Base-by-base conservation (phyloP, 208 protist genomes). In the Leishmania martiniquensis region DNA sequence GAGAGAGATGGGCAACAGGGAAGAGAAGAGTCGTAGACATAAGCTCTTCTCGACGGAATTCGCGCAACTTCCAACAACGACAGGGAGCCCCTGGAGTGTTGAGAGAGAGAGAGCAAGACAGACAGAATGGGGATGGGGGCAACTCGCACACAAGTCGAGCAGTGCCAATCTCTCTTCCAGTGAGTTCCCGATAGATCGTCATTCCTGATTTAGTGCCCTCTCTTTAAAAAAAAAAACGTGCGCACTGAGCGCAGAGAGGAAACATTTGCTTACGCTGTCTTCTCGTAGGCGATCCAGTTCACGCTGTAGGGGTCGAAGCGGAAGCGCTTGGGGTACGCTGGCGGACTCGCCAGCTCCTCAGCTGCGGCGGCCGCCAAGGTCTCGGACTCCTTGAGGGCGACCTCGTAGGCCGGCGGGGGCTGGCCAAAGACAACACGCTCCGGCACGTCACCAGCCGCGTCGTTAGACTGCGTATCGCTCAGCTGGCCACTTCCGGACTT, bases 221-320 rank as follows among this genome's bases (percentile, higher is more conserved):
- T 60, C 32, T 15, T 37, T 72, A 37, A 62, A 29, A 17, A 37
- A 62, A 29, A 17, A 63, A 29, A 37, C 29, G 15, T 37, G 32
- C 37, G 37, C 29, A 44, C 15, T 22, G 44, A 25, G 66, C 17
- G 15, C 2, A n/a, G 66, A 37, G 44, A 25, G 1, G 39, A 71
- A 54, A 71, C 4, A 10, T 54, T 54, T 32, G 51, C 49, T 83
- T 70, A 83, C 49, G 75, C 69, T 34, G 69, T 62, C 65, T 62
- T 88, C 80, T 92, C 81, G 74, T 91, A 89, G 32, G 85, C 83
- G 63, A 91, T 83, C 74, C 91, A 86, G 79, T 84, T 85, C 57
- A 87, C 91, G 84, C 91, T 94, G 86, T 97, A 97, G 57, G 94
- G 94, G 83, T 97, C 89, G 76, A 94, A 85, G 77, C 94, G 94